Evolutionary conservation across 2,329 filamentous ascomycete genomes (phyloP).

Genomic region (Aspergillus sp.): DNA sequence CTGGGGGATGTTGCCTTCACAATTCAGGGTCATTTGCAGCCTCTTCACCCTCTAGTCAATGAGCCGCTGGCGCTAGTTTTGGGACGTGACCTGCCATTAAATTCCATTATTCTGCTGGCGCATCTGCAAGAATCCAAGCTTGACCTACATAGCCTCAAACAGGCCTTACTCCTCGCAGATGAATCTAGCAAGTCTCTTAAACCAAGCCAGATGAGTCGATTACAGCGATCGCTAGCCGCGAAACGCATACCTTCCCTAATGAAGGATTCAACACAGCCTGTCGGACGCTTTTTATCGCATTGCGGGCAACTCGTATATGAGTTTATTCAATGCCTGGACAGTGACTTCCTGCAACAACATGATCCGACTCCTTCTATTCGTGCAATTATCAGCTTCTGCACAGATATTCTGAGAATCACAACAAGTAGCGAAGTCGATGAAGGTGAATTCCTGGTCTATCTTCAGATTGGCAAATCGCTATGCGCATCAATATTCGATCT

Average conservation of each 20-base stretch:
- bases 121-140: slow-evolving; percentile 40
- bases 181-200: slow-evolving; percentile 35
- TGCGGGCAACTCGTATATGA: slow-evolving; percentile 38
- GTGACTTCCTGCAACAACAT: slow-evolving; percentile 23
- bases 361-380: slow-evolving; percentile 27
- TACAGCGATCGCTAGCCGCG: slow-evolving; percentile 44
- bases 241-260: slow-evolving; percentile 38
- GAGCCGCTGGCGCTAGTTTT: slow-evolving; percentile 36
- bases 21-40: slow-evolving; percentile 28
- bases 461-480: slow-evolving; percentile 42
- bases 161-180: slow-evolving; percentile 32
- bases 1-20: slow-evolving; percentile 27
- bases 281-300: slow-evolving; percentile 38
- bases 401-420: slow-evolving; percentile 49
- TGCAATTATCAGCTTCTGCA: slow-evolving; percentile 46
- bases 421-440: slow-evolving; percentile 48
- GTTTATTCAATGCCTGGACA: slow-evolving; percentile 32
- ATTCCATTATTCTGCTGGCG: slow-evolving; percentile 28
- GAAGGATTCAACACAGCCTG: slow-evolving; percentile 44
- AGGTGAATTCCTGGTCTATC: slow-evolving; percentile 55
- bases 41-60: slow-evolving; percentile 42
- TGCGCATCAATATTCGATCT: slow-evolving; percentile 33
- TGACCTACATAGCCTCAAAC: slow-evolving; percentile 35
- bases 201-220: slow-evolving; percentile 42
- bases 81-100: slow-evolving; percentile 20